Evolutionary conservation across 306 rosid species (phyloP), one percentile per base, ranked within the genome.

Genomic region (Fragaria iinumae): DNA sequence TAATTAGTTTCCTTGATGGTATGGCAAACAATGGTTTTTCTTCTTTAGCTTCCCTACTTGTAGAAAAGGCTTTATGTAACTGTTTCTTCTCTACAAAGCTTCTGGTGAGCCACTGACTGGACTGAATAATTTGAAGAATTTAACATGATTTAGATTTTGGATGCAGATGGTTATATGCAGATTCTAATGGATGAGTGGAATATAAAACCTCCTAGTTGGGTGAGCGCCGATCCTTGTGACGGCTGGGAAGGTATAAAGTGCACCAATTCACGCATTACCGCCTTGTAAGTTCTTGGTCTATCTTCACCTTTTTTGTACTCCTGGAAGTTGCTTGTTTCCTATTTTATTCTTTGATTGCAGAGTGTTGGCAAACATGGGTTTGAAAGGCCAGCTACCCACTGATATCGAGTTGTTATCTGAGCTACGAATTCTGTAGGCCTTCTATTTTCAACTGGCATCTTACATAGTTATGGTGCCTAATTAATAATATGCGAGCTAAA

Each of bases 401-500:
- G 87, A 85, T 86, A 67, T 88, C 55, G 87, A 81, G 48, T 64
- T 62, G 67, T 81, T 88, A 25, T 70, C 89, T 56, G 79, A 88
- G 71, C 76, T 88, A 14, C 67, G 56, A 68, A 74, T 36, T 65
- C 82, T 88, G 89, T 85, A 78, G 60, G 83, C 81, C 62, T 73
- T 81, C 20, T 63, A 17, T 27, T 76, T 38, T 60, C 18, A 18
- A 0, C 11, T 50, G 38, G 44, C 20, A 2, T 47, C 36, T 27
- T 71, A 50, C 63, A 8, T 29, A 32, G 10, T 50, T 32, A 4
- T 47, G 41, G 23, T 10, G 45, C 56, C 5, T 68, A 2, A 23
- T 20, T 10, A 41, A 4, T 8, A n/a, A 43, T 21, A 5, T 41
- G n/a, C 14, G 56, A 69, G 18, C 56, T 17, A 8, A 23, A 23